Conservation (phyloP, 495 filamentous ascomycete genomes). For the Hamigera avellanea region DNA sequence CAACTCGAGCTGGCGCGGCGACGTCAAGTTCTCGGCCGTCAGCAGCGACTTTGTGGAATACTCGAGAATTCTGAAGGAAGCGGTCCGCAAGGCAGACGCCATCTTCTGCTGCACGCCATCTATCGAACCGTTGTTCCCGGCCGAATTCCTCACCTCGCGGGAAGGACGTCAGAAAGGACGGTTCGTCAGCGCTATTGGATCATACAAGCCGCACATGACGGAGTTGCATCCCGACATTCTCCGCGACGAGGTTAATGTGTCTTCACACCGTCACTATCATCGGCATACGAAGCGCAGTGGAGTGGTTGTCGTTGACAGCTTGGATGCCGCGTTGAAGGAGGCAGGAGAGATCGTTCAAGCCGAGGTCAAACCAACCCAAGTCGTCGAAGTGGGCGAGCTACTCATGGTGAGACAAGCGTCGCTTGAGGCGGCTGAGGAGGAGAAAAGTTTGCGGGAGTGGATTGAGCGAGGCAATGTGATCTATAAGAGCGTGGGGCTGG, state of each 20-base stretch:
- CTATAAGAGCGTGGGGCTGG: slow-evolving; percentile 34
- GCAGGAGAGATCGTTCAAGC: slow-evolving; percentile 84
- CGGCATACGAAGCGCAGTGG: slow-evolving; percentile 62
- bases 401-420: slow-evolving; percentile 54
- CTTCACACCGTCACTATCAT: slow-evolving; percentile 50
- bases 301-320: slow-evolving; percentile 71
- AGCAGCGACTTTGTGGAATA: slow-evolving; percentile 65
- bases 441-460: slow-evolving; percentile 56
- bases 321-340: slow-evolving; percentile 68
- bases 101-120: slow-evolving; percentile 76
- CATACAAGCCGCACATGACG: slow-evolving; percentile 74
- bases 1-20: slow-evolving; percentile 40
- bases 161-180: slow-evolving; percentile 65
- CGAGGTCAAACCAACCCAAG: slow-evolving; percentile 52
- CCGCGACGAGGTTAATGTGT: slow-evolving; percentile 47
- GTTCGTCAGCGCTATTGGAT: slow-evolving; percentile 72
- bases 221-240: slow-evolving; percentile 74
- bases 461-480: slow-evolving; percentile 67
- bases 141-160: slow-evolving; percentile 47
- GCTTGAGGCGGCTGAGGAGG: slow-evolving; percentile 26
- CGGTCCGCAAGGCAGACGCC: slow-evolving; percentile 57
- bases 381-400: slow-evolving; percentile 81
- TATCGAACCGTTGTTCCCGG: slow-evolving; percentile 48
- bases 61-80: slow-evolving; percentile 48
- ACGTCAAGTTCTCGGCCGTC: slow-evolving; percentile 58